Percentiles rank a stretch among this genome's conserved stretches.
phyloP scores from a whole-genome alignment of 345 rosid species.

The Pelargonium nanum region DNA sequence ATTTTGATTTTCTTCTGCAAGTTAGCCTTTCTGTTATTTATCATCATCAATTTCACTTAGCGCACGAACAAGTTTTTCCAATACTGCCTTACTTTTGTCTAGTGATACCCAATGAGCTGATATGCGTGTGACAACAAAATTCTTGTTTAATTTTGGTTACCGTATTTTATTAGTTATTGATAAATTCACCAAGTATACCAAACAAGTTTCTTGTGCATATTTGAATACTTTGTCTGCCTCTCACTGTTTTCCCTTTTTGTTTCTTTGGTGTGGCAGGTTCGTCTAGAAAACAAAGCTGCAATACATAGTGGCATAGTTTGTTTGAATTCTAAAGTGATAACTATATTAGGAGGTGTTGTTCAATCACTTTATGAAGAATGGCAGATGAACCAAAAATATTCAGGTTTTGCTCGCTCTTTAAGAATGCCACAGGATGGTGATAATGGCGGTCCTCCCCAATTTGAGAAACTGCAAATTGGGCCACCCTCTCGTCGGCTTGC shows the following conservation, averaged over 20 bases:
- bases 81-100: background rate
- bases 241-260: conserved; percentile 1
- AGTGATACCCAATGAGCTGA: background rate
- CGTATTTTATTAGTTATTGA: too few species aligned
- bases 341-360: conserved; percentile 71
- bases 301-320: conserved; percentile 56
- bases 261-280: conserved; percentile 43
- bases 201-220: background rate
- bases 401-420: conserved; percentile 43
- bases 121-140: background rate
- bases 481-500: conserved; percentile 23
- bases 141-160: background rate
- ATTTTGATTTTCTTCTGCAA: background rate
- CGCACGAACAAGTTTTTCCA: background rate
- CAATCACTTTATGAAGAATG: conserved; percentile 77
- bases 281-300: conserved; percentile 60
- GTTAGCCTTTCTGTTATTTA: background rate
- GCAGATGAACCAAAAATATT: conserved; percentile 73
- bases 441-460: conserved; percentile 60
- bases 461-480: conserved; percentile 68
- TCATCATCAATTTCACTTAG: background rate
- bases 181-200: too few species aligned
- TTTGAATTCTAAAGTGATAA: conserved; percentile 50
- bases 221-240: background rate
- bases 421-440: conserved; percentile 39